These are phyloP conservation scores for Suillus fuscotomentosus DNA, from an alignment of 768 basidiomycete genomes.

Conservation along the genomic window DNA sequence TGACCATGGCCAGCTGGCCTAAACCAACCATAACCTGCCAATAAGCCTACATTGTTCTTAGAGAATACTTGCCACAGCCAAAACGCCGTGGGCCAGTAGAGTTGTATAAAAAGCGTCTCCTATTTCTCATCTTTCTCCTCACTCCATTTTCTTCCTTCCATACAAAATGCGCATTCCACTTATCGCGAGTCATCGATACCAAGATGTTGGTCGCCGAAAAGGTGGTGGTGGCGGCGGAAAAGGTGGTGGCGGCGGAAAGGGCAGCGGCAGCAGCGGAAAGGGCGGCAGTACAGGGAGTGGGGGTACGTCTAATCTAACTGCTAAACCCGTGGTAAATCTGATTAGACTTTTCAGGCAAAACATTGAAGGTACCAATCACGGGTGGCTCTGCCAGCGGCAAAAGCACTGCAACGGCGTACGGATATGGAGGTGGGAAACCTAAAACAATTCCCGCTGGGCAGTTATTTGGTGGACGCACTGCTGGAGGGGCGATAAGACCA, in stretches of 20 bases:
- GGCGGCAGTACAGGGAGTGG: slow-evolving; percentile 6
- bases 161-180: slow-evolving; percentile 21
- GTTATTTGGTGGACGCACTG: slow-evolving; percentile 43
- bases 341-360: slow-evolving; percentile 2
- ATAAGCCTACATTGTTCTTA: not conserved
- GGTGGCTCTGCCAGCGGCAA: slow-evolving; percentile 22
- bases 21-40: not conserved
- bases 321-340: not conserved
- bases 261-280: not conserved
- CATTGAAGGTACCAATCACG: slow-evolving; percentile 18
- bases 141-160: not conserved
- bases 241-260: slow-evolving; percentile 13
- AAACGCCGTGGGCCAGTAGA: not conserved
- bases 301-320: not conserved
- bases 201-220: slow-evolving; percentile 26
- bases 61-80: not conserved
- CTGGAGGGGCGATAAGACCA: slow-evolving; percentile 51
- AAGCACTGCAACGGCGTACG: slow-evolving; percentile 29
- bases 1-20: no score
- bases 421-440: slow-evolving; percentile 29
- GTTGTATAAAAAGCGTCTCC: not conserved
- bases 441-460: slow-evolving; percentile 43
- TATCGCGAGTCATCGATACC: slow-evolving; percentile 5
- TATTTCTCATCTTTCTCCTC: no score
- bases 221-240: slow-evolving; percentile 30